Percentiles rank a stretch among this genome's conserved stretches.
These are phyloP conservation scores for Eimeria necatrix DNA, from an alignment of 169 alveolate genomes.

Conservation along the genomic window DNA sequence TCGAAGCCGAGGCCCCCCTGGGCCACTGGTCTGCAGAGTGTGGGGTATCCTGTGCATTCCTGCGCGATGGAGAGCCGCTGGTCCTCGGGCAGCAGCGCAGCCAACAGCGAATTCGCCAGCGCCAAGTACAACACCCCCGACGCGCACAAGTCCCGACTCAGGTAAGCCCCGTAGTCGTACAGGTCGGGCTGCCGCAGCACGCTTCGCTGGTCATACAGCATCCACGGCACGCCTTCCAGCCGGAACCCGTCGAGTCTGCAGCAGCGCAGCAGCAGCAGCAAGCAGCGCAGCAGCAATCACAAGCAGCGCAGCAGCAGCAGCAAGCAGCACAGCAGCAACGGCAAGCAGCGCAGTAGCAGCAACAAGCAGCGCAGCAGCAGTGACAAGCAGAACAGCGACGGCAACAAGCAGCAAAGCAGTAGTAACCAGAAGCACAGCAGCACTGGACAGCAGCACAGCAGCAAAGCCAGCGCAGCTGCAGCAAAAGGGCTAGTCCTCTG, in stretches of 20 bases:
- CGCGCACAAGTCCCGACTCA: conserved; percentile 88
- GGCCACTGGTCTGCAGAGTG: conserved; percentile 91
- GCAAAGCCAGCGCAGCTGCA: not conserved
- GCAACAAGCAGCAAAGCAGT: not conserved
- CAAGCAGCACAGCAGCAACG: not conserved
- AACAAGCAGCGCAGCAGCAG: not conserved
- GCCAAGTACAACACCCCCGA: conserved; percentile 91
- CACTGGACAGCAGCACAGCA: too few relatives aligned
- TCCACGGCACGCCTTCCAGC: conserved; percentile 95
- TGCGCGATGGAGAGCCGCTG: conserved; percentile 94
- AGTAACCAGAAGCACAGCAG: not conserved
- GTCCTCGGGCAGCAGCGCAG: conserved; percentile 86
- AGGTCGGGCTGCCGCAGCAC: conserved; percentile 88
- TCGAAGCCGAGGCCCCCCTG: conserved; percentile 97
- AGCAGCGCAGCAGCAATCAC: not conserved
- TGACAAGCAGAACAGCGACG: too few relatives aligned
- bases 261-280: not conserved
- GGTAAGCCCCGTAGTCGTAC: conserved; percentile 92
- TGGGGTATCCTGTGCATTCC: conserved; percentile 95
- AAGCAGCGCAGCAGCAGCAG: too few relatives aligned
- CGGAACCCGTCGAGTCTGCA: conserved; percentile 93
- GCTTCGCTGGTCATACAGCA: conserved; percentile 95
- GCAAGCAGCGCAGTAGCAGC: not conserved
- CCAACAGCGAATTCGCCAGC: conserved; percentile 94
- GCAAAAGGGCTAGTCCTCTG: not conserved